Percentiles rank a stretch among this genome's conserved stretches.
These are phyloP conservation scores for Globisporangium takayamanum DNA, from an alignment of 352 stramenopile species.

Conservation along the genomic window DNA sequence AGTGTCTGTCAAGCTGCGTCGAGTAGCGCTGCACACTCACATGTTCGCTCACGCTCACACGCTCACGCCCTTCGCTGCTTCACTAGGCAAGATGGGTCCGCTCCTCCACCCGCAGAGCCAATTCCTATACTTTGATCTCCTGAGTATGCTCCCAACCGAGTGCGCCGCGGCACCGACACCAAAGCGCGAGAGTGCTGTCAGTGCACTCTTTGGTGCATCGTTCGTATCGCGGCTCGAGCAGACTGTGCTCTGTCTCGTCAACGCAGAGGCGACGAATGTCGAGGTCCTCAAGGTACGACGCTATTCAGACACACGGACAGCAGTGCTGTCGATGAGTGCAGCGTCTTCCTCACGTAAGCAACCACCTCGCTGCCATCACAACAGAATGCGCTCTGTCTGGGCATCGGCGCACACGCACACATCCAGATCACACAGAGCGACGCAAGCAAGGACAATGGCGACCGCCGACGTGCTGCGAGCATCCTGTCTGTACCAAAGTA, in stretches of 20 bases:
- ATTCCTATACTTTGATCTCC: constrained; percentile 30
- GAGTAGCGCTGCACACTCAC: too few relatives aligned
- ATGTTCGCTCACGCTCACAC: background rate
- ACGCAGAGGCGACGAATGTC: constrained; percentile 13
- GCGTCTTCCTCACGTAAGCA: background rate
- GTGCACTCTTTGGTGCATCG: constrained; percentile 9
- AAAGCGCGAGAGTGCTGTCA: constrained; percentile 5
- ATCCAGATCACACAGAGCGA: constrained; percentile 6
- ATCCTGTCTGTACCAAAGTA: constrained; percentile 4
- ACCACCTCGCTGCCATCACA: too few relatives aligned
- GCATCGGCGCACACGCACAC: constrained; percentile 11
- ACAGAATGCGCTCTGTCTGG: constrained; percentile 17
- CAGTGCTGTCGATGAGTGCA: background rate
- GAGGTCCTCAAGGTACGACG: constrained; percentile 20
- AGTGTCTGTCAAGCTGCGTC: too few relatives aligned
- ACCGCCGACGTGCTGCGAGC: constrained; percentile 1
- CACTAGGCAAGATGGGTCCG: constrained; percentile 19
- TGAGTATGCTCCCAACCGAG: constrained; percentile 10
- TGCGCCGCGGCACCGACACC: constrained; percentile 6
- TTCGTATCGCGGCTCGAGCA: constrained; percentile 8
- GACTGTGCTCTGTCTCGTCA: constrained; percentile 10
- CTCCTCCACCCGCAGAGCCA: constrained; percentile 17
- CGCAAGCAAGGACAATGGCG: background rate
- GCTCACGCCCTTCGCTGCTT: background rate
- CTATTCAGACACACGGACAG: too few relatives aligned